These are phyloP conservation scores for Penicillium sp. DNA, from an alignment of 2,329 filamentous ascomycete genomes.

Conservation along the genomic window DNA sequence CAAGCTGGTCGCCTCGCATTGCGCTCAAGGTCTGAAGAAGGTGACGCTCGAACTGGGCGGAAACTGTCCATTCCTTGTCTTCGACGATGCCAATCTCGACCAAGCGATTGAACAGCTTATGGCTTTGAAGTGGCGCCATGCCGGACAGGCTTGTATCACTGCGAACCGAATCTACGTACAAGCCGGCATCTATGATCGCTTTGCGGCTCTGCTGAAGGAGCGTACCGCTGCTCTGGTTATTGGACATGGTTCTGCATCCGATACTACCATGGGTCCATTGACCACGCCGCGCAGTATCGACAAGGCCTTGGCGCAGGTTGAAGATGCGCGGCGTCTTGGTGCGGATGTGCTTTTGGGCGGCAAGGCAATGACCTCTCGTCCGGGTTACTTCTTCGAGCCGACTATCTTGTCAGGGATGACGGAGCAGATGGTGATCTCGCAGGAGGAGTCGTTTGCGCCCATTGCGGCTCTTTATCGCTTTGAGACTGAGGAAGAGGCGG, in stretches of 20 bases:
- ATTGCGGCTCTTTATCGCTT: constrained; percentile 62
- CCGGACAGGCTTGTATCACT: constrained; percentile 44
- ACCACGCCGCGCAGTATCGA: constrained; percentile 55
- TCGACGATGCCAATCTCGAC: constrained; percentile 60
- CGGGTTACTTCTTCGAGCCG: constrained; percentile 66
- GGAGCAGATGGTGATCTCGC: constrained; percentile 53
- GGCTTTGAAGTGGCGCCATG: constrained; percentile 42
- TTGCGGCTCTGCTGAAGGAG: constrained; percentile 52
- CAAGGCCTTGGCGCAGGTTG: constrained; percentile 56
- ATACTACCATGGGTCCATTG: constrained; percentile 57
- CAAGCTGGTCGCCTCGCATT: constrained; percentile 58
- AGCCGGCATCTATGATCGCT: constrained; percentile 47
- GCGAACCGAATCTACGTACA: constrained; percentile 47
- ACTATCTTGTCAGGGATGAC: constrained; percentile 60
- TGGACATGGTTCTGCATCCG: constrained; percentile 55
- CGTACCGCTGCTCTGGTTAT: constrained; percentile 51
- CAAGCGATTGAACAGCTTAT: constrained; percentile 39
- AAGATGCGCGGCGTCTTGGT: constrained; percentile 60
- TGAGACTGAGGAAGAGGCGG: constrained; percentile 61
- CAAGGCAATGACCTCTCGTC: constrained; percentile 44
- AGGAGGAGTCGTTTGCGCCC: constrained; percentile 63
- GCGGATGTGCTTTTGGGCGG: constrained; percentile 62
- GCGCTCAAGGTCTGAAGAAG: constrained; percentile 59
- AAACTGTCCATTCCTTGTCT: constrained; percentile 62
- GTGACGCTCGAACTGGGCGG: constrained; percentile 61